Conservation (phyloP, 129 eudicot species). For the Flaveria bidentis region DNA sequence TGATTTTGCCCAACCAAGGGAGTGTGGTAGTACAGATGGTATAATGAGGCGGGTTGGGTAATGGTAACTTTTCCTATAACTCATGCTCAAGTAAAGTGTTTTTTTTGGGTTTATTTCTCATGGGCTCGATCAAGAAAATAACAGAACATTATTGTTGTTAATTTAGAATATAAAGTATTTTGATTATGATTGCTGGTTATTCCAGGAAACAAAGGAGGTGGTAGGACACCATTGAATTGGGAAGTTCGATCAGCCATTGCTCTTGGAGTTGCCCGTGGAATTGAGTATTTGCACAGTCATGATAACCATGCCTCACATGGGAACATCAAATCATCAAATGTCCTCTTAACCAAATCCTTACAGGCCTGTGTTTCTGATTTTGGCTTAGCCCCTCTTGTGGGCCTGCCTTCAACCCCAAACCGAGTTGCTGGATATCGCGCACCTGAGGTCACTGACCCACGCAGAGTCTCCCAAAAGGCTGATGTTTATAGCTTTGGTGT, state of each 20-base stretch:
- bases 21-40: background rate
- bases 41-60: background rate
- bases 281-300: conserved; percentile 71
- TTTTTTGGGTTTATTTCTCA: background rate
- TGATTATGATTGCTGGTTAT: background rate
- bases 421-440: conserved; percentile 91
- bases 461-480: conserved; percentile 75
- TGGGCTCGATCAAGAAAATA: background rate
- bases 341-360: conserved; percentile 71
- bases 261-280: conserved; percentile 87
- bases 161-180: background rate
- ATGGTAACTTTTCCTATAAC: background rate
- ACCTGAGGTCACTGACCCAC: conserved; percentile 91
- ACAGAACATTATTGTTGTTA: background rate
- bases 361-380: conserved; percentile 82
- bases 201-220: conserved; percentile 86
- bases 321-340: conserved; percentile 82
- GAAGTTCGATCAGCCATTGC: conserved; percentile 76
- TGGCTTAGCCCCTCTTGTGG: conserved; percentile 74
- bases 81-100: too few species aligned
- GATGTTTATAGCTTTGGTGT: conserved; percentile 90
- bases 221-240: conserved; percentile 80
- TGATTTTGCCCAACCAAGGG: background rate
- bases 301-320: conserved; percentile 71
- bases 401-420: conserved; percentile 67